Base-by-base conservation (phyloP, 2,329 filamentous ascomycete genomes). In the Aspergillus sp. region DNA sequence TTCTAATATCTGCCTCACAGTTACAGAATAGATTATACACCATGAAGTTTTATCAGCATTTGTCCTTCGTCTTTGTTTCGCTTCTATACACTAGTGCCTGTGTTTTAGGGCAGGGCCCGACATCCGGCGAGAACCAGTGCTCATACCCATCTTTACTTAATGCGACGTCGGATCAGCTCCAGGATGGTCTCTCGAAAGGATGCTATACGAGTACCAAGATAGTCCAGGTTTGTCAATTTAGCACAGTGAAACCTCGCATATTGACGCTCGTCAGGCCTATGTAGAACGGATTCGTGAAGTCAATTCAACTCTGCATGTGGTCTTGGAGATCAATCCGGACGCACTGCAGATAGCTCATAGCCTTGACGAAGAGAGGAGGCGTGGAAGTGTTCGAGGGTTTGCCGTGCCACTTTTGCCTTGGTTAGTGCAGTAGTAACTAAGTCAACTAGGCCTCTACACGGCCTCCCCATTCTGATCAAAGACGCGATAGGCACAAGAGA, bases 401-500 rank as follows among this genome's bases (percentile, higher is more conserved):
- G 49, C 51, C 9, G 2, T 12, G 2, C 12, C 12, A 7, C 32
- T 42, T 7, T 5, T 26, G 7, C 35, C 19, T 19, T 26, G 7
- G n/a, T 9, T 35, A 19, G 12, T 26, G 6, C 29, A 27, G 27
- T 10, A 28, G 41, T 10, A 27, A 6, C 41, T 43, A 43, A 43
- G 29, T 12, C 19, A 7, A 40, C 7, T 43, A 72, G 75, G 0
- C 78, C 79, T 2, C 68, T 84, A 0, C 80, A 85, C 57, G 82
- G 82, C 4, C 73, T 85, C 3, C 82, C 82, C 0, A 76, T 85
- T 27, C 64, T 85, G 4, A 71, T 85, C 65, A 86, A 86, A 61
- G 78, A 83, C 64, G 83, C 82, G 57, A 83, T 86, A 42, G 81
- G 76, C 9, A 85, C 81, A 0, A 60, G 65, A 2, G 81, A 85